Base-by-base conservation (phyloP, 2,329 filamentous ascomycete species). In the Dendrostoma leiphaemia region DNA sequence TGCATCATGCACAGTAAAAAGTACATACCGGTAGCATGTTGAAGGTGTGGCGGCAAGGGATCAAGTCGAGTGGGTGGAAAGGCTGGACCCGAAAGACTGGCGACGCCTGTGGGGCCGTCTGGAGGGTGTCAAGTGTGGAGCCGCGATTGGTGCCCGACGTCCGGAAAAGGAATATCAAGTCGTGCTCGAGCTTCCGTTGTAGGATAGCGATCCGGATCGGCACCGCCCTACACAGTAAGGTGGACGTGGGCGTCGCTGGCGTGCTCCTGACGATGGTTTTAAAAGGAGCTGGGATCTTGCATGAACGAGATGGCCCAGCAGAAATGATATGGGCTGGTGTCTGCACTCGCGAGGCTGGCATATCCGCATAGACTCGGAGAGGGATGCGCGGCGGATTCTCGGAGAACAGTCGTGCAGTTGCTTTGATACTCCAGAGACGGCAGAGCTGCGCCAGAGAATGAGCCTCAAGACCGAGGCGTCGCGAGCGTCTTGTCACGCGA, bases 121-220 rank as follows among this genome's bases (percentile, higher is more conserved):
- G 43, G 26, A 26, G 41, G n/a, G 29, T 8, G n/a, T n/a, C 24
- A 17, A 4, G 13, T 6, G 17, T 21, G n/a, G 6, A 19, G 15
- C 43, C 43, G 23, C 28, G 26, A 46, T 46, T 46, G 43, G 17
- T 32, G 43, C 43, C 43, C 43, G 43, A 46, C 43, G 43, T 34
- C 21, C 28, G n/a, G 21, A 46, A 46, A 23, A 19, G n/a, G 28
- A 23, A 46, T 34, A 23, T 46, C 10, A 31, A 28, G 29, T 21
- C 9, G 9, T 46, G 28, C n/a, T 17, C 29, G 28, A 34, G 43
- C 43, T 32, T 46, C 43, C 43, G 31, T 12, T 34, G 43, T 12
- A 15, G 43, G 28, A 15, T 34, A 34, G 19, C 17, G 43, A 46
- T 19, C 19, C 24, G 43, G 28, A 46, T 19, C 29, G 17, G 17